Evolutionary conservation across 1,284 basidiomycete species (phyloP), one percentile per base, ranked within the genome.

Genomic region (Leccinum huronense): DNA sequence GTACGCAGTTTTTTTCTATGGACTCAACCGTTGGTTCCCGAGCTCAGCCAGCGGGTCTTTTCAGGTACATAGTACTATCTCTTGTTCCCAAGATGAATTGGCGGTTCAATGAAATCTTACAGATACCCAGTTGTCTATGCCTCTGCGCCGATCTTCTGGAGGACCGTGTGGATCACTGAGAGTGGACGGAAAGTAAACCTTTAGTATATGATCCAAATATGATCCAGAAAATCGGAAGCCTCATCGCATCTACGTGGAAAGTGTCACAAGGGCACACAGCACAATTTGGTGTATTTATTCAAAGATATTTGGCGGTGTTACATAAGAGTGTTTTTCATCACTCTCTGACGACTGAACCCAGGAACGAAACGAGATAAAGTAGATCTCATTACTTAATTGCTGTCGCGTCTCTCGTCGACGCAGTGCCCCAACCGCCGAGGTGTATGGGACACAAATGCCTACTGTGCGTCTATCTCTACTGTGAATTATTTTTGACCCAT

Each of bases 331-430:
- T 77, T 5, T 34, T 57, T 14, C n/a, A 65, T 40, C 57, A 10
- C 1, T 51, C 9, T 30, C 45, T 64, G 55, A 70, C 9, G 23
- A 33, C 40, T n/a, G 56, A 60, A 51, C 58, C 85, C 84, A 86
- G 68, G 71, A 70, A 51, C 81, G 79, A 67, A 67, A 23, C 66
- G 65, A 65, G 87, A 90, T 75, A 83, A 84, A 2, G 86, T 94
- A 2, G 89, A 93, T 74, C 85, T 99, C 5, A 87, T 95, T 27
- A 27, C 23, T 27, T 27, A 27, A 27, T 27, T 23, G 93, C 95
- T 1, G 83, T 99, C 14, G 88, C 93, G 0, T 89, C 89, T 8
- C 80, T 98, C 8, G 86, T 98, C 63, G 89, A 88, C 59, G 84
- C 90, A 7, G 84, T 95, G 14, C 95, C 96, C 23, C 23, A 27